These are phyloP conservation scores for Sarcocystis neurona DNA, from an alignment of 169 alveolate genomes.

Conservation along the genomic window DNA sequence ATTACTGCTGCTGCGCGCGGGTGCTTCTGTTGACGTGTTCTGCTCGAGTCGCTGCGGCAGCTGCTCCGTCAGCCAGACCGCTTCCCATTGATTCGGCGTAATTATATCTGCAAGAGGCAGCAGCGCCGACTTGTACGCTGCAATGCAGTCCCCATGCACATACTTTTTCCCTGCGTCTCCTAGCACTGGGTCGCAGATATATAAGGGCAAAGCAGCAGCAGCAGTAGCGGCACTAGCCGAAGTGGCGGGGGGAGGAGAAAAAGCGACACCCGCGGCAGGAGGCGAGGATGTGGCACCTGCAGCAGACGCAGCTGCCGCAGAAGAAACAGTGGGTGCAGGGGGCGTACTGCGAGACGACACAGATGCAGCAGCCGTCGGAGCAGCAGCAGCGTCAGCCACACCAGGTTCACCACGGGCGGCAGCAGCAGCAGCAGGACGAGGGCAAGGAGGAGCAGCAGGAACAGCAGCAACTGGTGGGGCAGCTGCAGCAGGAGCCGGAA, in stretches of 20 bases:
- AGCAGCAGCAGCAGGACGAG: too few relatives aligned
- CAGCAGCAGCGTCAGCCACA: too few relatives aligned
- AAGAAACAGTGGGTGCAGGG: too few relatives aligned
- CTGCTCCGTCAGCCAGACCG: slow-evolving; percentile 59
- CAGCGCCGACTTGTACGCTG: slow-evolving; percentile 59
- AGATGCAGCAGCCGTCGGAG: slow-evolving; percentile 65
- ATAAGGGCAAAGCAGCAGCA: slow-evolving; percentile 38
- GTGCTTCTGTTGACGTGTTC: neutral
- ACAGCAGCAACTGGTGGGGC: neutral
- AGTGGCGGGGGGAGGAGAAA: slow-evolving; percentile 24
- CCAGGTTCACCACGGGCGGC: too few relatives aligned
- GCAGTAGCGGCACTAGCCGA: slow-evolving; percentile 21
- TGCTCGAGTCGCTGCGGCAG: neutral
- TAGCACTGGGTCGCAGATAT: slow-evolving; percentile 71
- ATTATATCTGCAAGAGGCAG: slow-evolving; percentile 69
- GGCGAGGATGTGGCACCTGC: too few relatives aligned
- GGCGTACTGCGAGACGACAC: too few relatives aligned
- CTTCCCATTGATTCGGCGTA: slow-evolving; percentile 75
- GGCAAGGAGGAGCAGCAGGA: neutral
- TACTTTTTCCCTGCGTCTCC: slow-evolving; percentile 72
- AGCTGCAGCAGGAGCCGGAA: neutral
- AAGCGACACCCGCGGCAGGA: too few relatives aligned
- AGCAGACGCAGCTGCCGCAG: slow-evolving; percentile 40
- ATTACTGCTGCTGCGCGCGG: neutral
- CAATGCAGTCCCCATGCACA: slow-evolving; percentile 64